phyloP scores from a whole-genome alignment of 148 eudicot species.

The Chenopodium formosanum region DNA sequence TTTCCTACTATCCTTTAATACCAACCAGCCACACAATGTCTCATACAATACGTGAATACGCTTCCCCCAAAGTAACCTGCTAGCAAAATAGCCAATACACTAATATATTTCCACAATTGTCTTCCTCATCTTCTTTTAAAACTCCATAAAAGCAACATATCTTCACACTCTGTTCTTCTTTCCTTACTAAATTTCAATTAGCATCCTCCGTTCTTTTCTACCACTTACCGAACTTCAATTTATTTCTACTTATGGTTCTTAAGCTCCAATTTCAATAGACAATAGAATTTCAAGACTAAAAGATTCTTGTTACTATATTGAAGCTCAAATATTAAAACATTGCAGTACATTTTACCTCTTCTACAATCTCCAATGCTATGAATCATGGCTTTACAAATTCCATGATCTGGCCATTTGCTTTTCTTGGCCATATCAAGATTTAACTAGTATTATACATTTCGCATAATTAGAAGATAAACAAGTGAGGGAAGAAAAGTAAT shows the following conservation, averaged over 20 bases:
- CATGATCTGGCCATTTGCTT: not conserved
- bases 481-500: not conserved
- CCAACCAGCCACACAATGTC: not conserved
- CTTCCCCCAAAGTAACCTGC: not conserved
- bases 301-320: not conserved
- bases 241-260: not conserved
- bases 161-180: not conserved
- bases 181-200: not conserved
- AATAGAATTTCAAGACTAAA: not conserved
- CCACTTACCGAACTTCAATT: fast-evolving
- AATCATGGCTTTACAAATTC: too few species aligned
- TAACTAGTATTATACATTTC: too few species aligned
- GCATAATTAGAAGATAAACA: too few species aligned
- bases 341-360: not conserved
- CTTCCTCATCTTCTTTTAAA: not conserved
- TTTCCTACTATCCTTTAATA: not conserved
- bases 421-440: too few species aligned
- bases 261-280: not conserved
- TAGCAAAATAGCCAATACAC: not conserved
- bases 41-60: not conserved
- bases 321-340: not conserved
- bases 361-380: not conserved
- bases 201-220: not conserved
- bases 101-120: not conserved
- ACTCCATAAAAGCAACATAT: not conserved